Evolutionary conservation across 257 asterid species (phyloP), one percentile per base, ranked within the genome.

Genomic region (Ophiorrhiza pumila): DNA sequence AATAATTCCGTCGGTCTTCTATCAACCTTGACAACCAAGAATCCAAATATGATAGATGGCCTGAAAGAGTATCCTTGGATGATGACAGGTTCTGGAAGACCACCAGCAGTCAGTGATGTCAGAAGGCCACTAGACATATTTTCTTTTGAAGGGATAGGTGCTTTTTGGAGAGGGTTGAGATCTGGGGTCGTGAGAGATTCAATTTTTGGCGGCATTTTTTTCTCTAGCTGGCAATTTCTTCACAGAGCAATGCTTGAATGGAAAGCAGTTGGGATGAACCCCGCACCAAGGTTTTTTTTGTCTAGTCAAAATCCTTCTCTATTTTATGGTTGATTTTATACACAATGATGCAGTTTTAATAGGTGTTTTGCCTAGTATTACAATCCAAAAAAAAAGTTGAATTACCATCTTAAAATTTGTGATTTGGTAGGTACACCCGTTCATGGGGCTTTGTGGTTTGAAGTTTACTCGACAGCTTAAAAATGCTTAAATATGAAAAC

Each of bases 81-180:
- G 97, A 90, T 95, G 96, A 82, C 94, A 13, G 99, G 99, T 75
- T 88, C 96, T 67, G 99, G 97, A 47, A 95, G 82, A 82, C 88
- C 98, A 55, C 98, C 98, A 62, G 74, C 96, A 42, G 88, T 89
- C 34, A 78, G 76, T 82, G 85, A 87, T 74, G 99, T 95, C 68
- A 83, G 80, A 73, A 80, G 74, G 71, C 88, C 87, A 25, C 73
- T 82, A 56, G 89, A 87, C 29, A 80, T 95, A 6, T 71, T 85
- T 68, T 77, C 91, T 64, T 86, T 95, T 80, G 98, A 95, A 85
- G 99, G 99, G 68, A 86, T 87, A 89, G 74, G 88, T 73, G 84
- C 97, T 80, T 71, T 89, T 71, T 95, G 98, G 99, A 85, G 92
- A 84, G 94, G 97, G 57, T 77, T 86, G 81, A 86, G 98, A 76